Conservation (phyloP, 495 filamentous ascomycete genomes). For the Lasiosphaeriaceae sp. region DNA sequence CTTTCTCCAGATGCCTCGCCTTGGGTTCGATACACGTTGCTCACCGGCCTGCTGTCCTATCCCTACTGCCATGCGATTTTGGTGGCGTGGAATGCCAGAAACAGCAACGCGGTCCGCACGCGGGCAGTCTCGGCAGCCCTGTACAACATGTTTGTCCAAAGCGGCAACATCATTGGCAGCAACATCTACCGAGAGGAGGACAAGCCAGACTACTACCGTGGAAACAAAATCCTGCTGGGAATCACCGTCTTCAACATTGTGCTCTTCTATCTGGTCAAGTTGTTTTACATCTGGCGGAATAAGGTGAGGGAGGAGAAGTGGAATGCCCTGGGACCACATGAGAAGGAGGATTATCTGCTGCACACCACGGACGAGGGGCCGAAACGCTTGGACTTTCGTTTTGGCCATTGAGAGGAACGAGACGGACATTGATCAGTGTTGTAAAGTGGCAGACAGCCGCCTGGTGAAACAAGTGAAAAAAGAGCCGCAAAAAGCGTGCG, state of each 20-base stretch:
- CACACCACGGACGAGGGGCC: conserved; percentile 66
- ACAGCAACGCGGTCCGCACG: conserved; percentile 49
- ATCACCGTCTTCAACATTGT: conserved; percentile 51
- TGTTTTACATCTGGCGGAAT: conserved; percentile 63
- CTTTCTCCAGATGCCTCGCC: conserved; percentile 29
- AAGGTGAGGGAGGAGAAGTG: conserved; percentile 29
- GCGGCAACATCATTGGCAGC: conserved; percentile 51
- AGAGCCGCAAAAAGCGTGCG: too few relatives aligned
- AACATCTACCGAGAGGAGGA: conserved; percentile 61
- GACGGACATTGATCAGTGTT: too few relatives aligned
- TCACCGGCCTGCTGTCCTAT: conserved; percentile 42
- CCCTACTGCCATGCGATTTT: conserved; percentile 21
- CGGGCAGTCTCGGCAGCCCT: conserved; percentile 58
- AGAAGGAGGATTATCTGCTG: conserved; percentile 59
- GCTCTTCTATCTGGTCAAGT: conserved; percentile 54
- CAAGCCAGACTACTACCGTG: conserved; percentile 60
- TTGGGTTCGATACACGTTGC: conserved; percentile 49
- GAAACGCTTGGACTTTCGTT: conserved; percentile 61
- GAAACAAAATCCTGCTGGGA: conserved; percentile 61
- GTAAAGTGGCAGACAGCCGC: too few relatives aligned
- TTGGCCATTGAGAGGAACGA: conserved; percentile 45
- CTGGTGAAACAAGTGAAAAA: too few relatives aligned
- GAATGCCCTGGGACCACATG: conserved; percentile 58
- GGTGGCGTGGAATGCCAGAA: conserved; percentile 18
- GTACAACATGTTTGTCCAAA: conserved; percentile 76